A percentile compares a stretch with the other conserved stretches of the same genome.
These are phyloP conservation scores for Boechera divaricarpa DNA, from an alignment of 345 rosid genomes.

Conservation along the genomic window DNA sequence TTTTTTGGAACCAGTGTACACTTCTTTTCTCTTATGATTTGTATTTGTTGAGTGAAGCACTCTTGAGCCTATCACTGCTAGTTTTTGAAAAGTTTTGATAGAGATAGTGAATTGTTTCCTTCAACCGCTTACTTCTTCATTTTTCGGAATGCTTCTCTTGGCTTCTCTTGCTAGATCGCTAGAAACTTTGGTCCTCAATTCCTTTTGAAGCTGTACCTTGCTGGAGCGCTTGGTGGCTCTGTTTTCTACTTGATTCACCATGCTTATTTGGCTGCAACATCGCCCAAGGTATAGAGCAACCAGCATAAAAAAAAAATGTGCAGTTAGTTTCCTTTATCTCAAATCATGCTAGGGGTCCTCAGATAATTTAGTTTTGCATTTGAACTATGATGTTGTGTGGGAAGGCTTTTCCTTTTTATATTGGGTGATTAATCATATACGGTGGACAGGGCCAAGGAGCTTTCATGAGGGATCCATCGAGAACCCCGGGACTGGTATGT, in stretches of 20 bases:
- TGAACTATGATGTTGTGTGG: slow-evolving; percentile 11
- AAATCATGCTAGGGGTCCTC: slow-evolving; percentile 8
- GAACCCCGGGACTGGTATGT: slow-evolving; percentile 74
- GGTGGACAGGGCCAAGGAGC: slow-evolving; percentile 55
- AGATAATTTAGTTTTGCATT: slow-evolving; percentile 13
- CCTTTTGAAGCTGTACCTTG: slow-evolving; percentile 74
- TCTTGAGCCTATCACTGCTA: slow-evolving; percentile 3
- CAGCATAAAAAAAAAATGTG: background rate
- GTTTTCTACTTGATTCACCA: slow-evolving; percentile 77
- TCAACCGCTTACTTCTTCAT: slow-evolving; percentile 14
- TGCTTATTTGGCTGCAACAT: slow-evolving; percentile 50
- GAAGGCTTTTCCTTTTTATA: slow-evolving; percentile 7
- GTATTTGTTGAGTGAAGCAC: slow-evolving; percentile 13
- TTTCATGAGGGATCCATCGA: slow-evolving; percentile 64
- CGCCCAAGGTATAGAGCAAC: slow-evolving; percentile 60
- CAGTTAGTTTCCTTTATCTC: slow-evolving; percentile 22
- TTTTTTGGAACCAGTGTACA: slow-evolving; percentile 82
- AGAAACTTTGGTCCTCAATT: slow-evolving; percentile 69
- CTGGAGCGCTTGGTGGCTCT: slow-evolving; percentile 85
- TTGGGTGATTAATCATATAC: slow-evolving; percentile 14
- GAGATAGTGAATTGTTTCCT: slow-evolving; percentile 9
- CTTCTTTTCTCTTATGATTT: slow-evolving; percentile 6
- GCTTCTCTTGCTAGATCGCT: slow-evolving; percentile 58
- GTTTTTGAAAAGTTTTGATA: background rate
- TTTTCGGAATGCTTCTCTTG: slow-evolving; percentile 19